Conservation (phyloP, 352 stramenopile species). For the Phytopythium sindhum region DNA sequence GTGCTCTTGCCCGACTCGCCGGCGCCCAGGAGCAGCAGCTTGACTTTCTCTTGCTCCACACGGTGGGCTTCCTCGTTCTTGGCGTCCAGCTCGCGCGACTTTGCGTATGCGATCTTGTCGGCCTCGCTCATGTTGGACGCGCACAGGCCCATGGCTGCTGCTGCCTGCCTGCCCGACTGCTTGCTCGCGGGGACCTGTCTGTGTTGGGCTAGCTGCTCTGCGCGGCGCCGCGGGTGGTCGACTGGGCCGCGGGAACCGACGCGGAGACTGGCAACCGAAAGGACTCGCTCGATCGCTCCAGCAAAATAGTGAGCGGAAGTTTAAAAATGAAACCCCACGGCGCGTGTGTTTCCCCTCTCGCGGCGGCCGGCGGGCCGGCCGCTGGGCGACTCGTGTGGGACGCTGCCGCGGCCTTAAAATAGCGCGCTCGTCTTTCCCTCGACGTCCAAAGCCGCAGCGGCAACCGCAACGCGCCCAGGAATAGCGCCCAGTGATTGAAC, state of each 20-base stretch:
- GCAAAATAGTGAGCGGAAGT: conserved; percentile 44
- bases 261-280: conserved; percentile 11
- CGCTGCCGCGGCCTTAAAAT: conserved; percentile 16
- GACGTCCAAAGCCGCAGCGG: not conserved
- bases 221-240: conserved; percentile 8
- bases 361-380: not conserved
- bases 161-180: conserved; percentile 3
- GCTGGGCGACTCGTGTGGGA: not conserved
- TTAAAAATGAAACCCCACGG: conserved; percentile 68
- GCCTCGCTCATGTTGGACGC: conserved; percentile 51
- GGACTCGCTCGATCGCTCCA: conserved; percentile 30
- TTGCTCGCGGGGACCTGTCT: not conserved
- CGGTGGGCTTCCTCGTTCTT: conserved; percentile 80
- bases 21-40: conserved; percentile 92
- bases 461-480: conserved; percentile 15
- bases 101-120: conserved; percentile 62
- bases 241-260: conserved; percentile 7
- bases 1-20: conserved; percentile 95
- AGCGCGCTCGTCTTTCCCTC: conserved; percentile 3
- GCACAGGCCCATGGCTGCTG: conserved; percentile 63
- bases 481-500: conserved; percentile 8
- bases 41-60: conserved; percentile 91
- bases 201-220: conserved; percentile 2
- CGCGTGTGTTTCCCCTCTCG: conserved; percentile 12
- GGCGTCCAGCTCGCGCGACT: conserved; percentile 72